Percentiles rank a stretch among this genome's conserved stretches.
These are phyloP conservation scores for Fusarium guadeloupense DNA, from an alignment of 2,329 filamentous ascomycete species.

Conservation along the genomic window DNA sequence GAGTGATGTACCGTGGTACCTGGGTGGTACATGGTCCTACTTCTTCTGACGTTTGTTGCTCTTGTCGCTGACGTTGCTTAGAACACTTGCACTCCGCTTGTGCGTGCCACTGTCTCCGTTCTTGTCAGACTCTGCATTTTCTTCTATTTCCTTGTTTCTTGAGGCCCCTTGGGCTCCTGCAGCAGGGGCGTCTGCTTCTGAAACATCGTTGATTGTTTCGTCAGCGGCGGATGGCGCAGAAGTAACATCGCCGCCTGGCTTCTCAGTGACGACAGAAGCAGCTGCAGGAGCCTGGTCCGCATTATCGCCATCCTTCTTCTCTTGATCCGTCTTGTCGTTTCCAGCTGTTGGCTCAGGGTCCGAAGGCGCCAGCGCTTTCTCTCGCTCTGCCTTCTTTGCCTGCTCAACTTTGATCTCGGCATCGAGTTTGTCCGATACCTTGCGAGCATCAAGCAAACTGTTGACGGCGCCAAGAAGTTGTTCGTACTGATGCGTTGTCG, in stretches of 20 bases:
- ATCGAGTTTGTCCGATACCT: slow-evolving; percentile 79
- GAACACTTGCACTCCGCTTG: slow-evolving; percentile 85
- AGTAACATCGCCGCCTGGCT: slow-evolving; percentile 18
- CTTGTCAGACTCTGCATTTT: slow-evolving; percentile 43
- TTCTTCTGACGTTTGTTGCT: slow-evolving; percentile 67
- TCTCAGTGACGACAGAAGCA: slow-evolving; percentile 3
- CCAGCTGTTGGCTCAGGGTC: slow-evolving; percentile 30
- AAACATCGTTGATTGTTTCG: slow-evolving; percentile 33
- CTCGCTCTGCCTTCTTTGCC: slow-evolving; percentile 64
- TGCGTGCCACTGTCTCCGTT: slow-evolving; percentile 56
- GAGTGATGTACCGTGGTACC: slow-evolving; percentile 36
- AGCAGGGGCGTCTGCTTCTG: slow-evolving; percentile 12
- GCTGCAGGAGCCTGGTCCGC: slow-evolving; percentile 23
- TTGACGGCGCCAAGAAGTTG: slow-evolving; percentile 73
- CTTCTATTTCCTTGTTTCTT: slow-evolving; percentile 29
- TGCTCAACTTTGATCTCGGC: slow-evolving; percentile 71
- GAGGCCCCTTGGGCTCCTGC: slow-evolving; percentile 19
- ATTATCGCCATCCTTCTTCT: slow-evolving; percentile 14
- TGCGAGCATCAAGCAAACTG: slow-evolving; percentile 75
- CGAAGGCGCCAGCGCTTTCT: slow-evolving; percentile 48
- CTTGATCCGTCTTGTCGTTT: slow-evolving; percentile 22
- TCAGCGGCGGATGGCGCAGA: slow-evolving; percentile 13
- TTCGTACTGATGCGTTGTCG: slow-evolving; percentile 77
- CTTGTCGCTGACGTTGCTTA: slow-evolving; percentile 75
- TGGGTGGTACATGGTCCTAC: slow-evolving; percentile 36